These are phyloP conservation scores for Penium margaritaceum DNA, from an alignment of 139 green algal genomes.

Conservation along the genomic window DNA sequence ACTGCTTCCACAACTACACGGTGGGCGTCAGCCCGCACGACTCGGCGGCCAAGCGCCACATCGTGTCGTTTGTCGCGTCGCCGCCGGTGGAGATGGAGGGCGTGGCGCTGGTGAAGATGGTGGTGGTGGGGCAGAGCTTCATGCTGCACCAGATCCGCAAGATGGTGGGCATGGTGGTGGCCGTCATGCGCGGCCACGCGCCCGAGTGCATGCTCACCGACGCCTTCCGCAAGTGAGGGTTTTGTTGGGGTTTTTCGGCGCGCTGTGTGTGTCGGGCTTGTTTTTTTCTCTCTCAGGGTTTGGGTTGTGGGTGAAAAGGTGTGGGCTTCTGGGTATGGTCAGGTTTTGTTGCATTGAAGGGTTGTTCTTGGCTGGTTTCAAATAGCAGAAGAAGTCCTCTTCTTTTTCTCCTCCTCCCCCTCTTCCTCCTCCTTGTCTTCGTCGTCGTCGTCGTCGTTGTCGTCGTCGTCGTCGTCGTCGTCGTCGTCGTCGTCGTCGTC, in stretches of 20 bases:
- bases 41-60: constrained; percentile 58
- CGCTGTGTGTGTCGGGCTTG: not conserved
- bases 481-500: too few relatives aligned
- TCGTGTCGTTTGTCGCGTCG: constrained; percentile 57
- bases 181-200: constrained; percentile 52
- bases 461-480: too few relatives aligned
- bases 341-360: too few relatives aligned
- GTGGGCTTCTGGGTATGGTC: too few relatives aligned
- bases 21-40: constrained; percentile 16
- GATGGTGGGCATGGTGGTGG: constrained; percentile 74
- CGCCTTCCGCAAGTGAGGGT: constrained; percentile 36
- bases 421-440: too few relatives aligned
- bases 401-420: too few relatives aligned
- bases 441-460: too few relatives aligned
- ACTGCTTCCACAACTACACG: constrained; percentile 92
- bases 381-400: too few relatives aligned
- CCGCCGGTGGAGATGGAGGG: constrained; percentile 42
- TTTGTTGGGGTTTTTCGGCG: too few relatives aligned
- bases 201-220: constrained; percentile 44
- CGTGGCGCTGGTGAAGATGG: constrained; percentile 39
- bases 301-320: not conserved
- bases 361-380: too few relatives aligned
- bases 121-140: constrained; percentile 79
- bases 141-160: constrained; percentile 91
- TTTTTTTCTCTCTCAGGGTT: not conserved